Evolutionary conservation across 257 asterid species (phyloP).

Genomic region (Solanum etuberosum): DNA sequence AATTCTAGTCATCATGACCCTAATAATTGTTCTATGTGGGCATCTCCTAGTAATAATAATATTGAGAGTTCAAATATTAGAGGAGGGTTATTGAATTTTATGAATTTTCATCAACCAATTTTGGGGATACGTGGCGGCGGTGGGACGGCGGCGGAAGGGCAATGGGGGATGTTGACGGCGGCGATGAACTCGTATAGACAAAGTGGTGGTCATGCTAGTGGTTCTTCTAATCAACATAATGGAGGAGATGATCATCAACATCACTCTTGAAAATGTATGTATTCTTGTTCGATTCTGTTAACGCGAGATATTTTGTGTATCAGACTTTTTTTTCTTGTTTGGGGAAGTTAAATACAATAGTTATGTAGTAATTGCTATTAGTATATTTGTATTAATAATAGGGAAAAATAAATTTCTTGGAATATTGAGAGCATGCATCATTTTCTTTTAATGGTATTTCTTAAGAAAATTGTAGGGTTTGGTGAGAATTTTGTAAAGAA

Average conservation of each 20-base stretch:
- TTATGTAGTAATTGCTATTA: not conserved
- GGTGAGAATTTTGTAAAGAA: not conserved
- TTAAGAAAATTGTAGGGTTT: conserved; percentile 17
- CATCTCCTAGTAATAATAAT: conserved; percentile 14
- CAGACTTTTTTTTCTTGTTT: not conserved
- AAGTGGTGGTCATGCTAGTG: conserved; percentile 13
- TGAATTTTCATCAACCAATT: conserved; percentile 40
- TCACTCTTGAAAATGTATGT: conserved; percentile 11
- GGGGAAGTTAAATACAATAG: not conserved
- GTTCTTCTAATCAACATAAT: conserved; percentile 7
- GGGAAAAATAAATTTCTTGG: not conserved
- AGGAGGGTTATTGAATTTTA: conserved; percentile 37
- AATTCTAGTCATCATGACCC: conserved; percentile 8
- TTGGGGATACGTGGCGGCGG: conserved; percentile 2
- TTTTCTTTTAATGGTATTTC: not conserved
- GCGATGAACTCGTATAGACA: conserved; percentile 36
- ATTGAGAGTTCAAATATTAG: conserved; percentile 8
- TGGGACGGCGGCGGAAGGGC: conserved; percentile 35
- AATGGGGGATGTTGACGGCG: conserved; percentile 40
- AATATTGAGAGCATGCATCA: not conserved
- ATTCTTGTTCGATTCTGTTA: not conserved
- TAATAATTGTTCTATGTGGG: conserved; percentile 37
- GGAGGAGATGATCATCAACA: conserved; percentile 4
- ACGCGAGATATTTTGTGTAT: not conserved
- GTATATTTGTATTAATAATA: not conserved